Conservation (phyloP, 139 green algal genomes). For the Volvox reticuliferus region DNA sequence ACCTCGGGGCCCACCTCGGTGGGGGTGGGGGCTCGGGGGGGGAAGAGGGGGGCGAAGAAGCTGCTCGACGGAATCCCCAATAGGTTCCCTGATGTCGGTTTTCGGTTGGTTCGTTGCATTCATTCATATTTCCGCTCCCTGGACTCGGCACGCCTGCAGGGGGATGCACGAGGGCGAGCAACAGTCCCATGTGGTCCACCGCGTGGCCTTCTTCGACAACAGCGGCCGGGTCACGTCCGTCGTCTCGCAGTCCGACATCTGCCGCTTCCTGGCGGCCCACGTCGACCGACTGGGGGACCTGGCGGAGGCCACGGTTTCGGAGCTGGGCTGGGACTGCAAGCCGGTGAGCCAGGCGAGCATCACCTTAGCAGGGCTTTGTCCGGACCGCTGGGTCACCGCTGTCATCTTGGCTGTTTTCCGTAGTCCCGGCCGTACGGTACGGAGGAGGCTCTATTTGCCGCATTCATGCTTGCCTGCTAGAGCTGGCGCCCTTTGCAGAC, state of each 20-base stretch:
- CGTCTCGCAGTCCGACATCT: conserved; percentile 69
- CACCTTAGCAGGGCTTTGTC: neutral
- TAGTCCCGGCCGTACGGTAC: no score
- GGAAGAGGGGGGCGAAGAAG: no score
- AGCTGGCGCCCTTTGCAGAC: neutral
- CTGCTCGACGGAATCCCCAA: no score
- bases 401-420: neutral
- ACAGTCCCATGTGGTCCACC: conserved; percentile 56
- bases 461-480: no score
- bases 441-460: no score
- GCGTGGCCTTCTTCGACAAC: conserved; percentile 64
- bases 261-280: conserved; percentile 63
- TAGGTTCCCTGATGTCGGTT: no score
- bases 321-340: conserved; percentile 68
- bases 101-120: no score
- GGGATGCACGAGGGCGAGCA: conserved; percentile 46
- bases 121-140: neutral
- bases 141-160: neutral
- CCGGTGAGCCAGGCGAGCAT: neutral
- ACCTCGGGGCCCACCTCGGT: no score
- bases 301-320: conserved; percentile 50
- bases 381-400: no score
- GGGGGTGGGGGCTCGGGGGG: neutral
- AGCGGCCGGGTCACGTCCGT: conserved; percentile 55
- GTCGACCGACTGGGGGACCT: conserved; percentile 50